Base-by-base conservation (phyloP, 768 basidiomycete genomes). In the Thelephora ganbajun region DNA sequence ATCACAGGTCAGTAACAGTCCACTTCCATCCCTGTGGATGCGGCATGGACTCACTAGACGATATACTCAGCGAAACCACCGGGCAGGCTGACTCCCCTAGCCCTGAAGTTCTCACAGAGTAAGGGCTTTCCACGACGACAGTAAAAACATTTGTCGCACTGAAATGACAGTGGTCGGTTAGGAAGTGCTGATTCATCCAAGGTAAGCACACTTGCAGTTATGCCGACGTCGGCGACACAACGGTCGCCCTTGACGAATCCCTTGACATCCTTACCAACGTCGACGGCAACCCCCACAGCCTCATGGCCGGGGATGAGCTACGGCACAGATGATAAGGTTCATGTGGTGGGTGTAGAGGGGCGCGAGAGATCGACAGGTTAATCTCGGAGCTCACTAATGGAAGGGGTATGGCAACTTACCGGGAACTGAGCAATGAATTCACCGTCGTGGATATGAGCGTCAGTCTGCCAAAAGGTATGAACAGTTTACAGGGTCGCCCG, bases 11-110 rank as follows among this genome's bases (percentile, higher is more conserved):
- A 48, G 48, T 30, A 42, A 11, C 12, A 14, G 39, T 7, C 12
- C 3, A 18, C 22, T 41, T 6, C 16, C 39, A 41, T 14, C 11
- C 18, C 4, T 18, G 14, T 18, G 39, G 5, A 14, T 14, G 14
- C 4, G 26, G 26, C n/a, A 30, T 51, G 18, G 13, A 62, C 81
- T 61, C 56, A 89, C 88, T 84, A 88, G 49, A 74, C 76, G 54
- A 90, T 76, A 66, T 90, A 92, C 59, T 91, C 88, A 6, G 89
- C 87, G 59, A 94, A 94, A 22, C 87, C 90, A 49, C 90, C 90
- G 52, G 84, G 79, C 54, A 74, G 65, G 16, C 80, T 84, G 41
- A 91, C 83, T 43, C 90, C 91, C 11, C 80, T 74, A 5, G 83
- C 75, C 48, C 79, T 70, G 64, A 90, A 91, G 67, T 87, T 72